phyloP scores from a whole-genome alignment of 2,329 filamentous ascomycete species.

The Stagonosporopsis chrysanthemi region DNA sequence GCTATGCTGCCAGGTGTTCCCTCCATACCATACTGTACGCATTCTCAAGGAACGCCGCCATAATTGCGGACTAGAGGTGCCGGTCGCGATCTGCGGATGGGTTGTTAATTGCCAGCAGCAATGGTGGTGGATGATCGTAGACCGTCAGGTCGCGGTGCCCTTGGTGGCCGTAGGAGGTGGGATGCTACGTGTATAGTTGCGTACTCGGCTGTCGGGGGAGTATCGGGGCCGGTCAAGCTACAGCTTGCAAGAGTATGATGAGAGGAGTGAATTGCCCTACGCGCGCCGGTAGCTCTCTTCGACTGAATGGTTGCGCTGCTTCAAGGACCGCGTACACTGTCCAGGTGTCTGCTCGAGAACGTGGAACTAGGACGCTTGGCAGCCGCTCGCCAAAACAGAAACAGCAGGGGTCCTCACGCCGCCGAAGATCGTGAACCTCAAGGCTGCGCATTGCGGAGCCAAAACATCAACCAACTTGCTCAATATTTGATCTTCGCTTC shows the following conservation, averaged over 20 bases:
- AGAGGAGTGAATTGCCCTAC: slow-evolving; percentile 27
- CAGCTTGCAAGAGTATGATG: slow-evolving; percentile 16
- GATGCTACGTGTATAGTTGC: slow-evolving; percentile 47
- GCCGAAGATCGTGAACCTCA: slow-evolving; percentile 33
- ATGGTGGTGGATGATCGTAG: slow-evolving; percentile 39
- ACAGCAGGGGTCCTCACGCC: slow-evolving; percentile 32
- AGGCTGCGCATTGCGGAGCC: slow-evolving; percentile 14
- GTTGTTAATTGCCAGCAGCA: slow-evolving; percentile 25
- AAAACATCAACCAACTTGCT: slow-evolving; percentile 13
- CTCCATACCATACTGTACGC: slow-evolving; percentile 80
- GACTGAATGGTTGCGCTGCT: slow-evolving; percentile 30
- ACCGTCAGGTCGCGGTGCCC: slow-evolving; percentile 39
- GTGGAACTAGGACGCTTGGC: slow-evolving; percentile 32
- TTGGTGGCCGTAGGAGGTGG: slow-evolving; percentile 39
- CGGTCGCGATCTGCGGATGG: slow-evolving; percentile 9
- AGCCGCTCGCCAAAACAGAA: slow-evolving; percentile 29
- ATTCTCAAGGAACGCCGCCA: slow-evolving; percentile 94
- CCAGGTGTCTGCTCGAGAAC: slow-evolving; percentile 50
- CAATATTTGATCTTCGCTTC: background rate
- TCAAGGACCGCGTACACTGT: slow-evolving; percentile 38
- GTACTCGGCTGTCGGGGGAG: slow-evolving; percentile 19
- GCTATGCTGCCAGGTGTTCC: slow-evolving; percentile 37
- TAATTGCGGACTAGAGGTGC: slow-evolving; percentile 58
- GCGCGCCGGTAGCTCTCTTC: slow-evolving; percentile 29
- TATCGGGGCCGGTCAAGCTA: slow-evolving; percentile 22